Evolutionary conservation across 2,329 filamentous ascomycete genomes (phyloP).

Genomic region (Cercospora zeina): DNA sequence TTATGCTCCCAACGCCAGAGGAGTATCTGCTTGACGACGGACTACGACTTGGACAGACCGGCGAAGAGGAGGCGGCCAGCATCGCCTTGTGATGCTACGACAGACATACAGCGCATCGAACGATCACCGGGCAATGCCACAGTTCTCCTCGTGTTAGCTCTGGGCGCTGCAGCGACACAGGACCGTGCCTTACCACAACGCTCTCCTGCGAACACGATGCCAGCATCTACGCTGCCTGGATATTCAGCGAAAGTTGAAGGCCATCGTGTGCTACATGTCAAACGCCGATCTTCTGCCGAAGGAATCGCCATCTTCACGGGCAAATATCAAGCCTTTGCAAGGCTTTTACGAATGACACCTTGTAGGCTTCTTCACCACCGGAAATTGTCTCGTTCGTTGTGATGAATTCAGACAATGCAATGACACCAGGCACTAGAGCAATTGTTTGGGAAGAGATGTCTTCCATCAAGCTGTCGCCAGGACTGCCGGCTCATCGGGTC

Average conservation of each 20-base stretch:
- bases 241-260: constrained; percentile 52
- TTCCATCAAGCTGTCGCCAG: neutral
- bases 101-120: constrained; percentile 40
- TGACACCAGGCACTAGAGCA: neutral
- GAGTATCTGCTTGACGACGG: neutral
- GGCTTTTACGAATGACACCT: neutral
- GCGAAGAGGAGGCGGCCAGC: constrained; percentile 2
- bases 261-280: neutral
- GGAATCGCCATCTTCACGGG: neutral
- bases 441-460: neutral
- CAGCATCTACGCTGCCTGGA: constrained; percentile 56
- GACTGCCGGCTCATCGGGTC: neutral
- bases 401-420: neutral
- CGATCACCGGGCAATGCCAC: constrained; percentile 72
- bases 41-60: neutral
- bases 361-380: neutral
- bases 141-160: constrained; percentile 73
- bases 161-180: constrained; percentile 62
- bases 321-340: neutral
- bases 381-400: neutral
- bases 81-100: neutral
- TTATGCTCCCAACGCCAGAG: neutral
- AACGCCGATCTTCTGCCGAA: neutral
- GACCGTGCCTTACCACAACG: constrained; percentile 34
- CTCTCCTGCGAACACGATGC: constrained; percentile 32